Evolutionary conservation across 202 grass and related monocot genomes (phyloP), one percentile per base, ranked within the genome.

Genomic region (Setaria viridis): DNA sequence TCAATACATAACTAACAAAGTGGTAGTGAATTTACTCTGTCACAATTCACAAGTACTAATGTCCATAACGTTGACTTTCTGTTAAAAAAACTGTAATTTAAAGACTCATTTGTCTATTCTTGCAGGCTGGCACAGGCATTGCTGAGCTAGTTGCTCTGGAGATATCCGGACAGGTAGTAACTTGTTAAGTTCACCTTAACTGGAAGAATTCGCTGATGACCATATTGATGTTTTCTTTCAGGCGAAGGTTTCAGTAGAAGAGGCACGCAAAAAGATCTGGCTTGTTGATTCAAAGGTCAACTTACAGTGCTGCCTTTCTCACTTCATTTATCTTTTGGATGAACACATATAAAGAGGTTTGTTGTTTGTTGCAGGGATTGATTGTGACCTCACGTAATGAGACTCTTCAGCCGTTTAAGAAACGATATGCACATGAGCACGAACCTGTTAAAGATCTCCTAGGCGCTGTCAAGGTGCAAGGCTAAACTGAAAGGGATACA

Each of bases 81-180:
- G 14, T 70, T 81, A 46, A 1, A 54, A 78, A 77, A 30, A 57
- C 21, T 81, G 12, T 32, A 70, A 41, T 6, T 51, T 77, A 32
- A 34, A 59, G 17, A 17, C 0, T 8, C 15, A 62, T 53, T 13
- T 82, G 64, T 78, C 35, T 76, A 12, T 90, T 63, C 43, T 76
- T 87, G 81, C 81, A 98, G 93, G 96, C 96, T 85, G 93, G 96
- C 42, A 99, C 96, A 80, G 96, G 93, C 75, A 99, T 99, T 90
- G 93, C 93, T 87, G 96, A 94, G 73, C 78, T 99, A 47, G 91
- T 99, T 59, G 91, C 93, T 72, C 69, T 92, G 77, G 84, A 92
- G 78, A 92, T 99, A 82, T 99, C 97, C 53, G 92, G 90, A 82
- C 86, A 94, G 93, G 96, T 94, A 82, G n/a, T 53, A 11, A 30